Evolutionary conservation across 1,284 basidiomycete genomes (phyloP).

Genomic region (Exobasidium cylindrosporum): DNA sequence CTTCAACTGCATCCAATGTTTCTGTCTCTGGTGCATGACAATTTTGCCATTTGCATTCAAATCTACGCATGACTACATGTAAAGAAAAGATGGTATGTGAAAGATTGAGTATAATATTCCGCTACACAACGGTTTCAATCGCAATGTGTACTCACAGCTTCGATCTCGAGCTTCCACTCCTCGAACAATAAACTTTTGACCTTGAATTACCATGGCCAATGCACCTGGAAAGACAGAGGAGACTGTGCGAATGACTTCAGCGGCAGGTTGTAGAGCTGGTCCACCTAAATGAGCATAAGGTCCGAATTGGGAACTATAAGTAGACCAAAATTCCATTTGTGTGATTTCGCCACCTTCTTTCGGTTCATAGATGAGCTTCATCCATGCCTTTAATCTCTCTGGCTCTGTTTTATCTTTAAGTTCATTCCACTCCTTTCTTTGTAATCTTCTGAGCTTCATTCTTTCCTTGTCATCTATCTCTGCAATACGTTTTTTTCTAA

Average conservation of each 20-base stretch:
- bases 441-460: constrained; percentile 29
- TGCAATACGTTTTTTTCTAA: constrained; percentile 12
- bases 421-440: constrained; percentile 23
- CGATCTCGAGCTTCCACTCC: constrained; percentile 62
- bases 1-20: constrained; percentile 25
- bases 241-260: constrained; percentile 83
- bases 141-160: too few relatives aligned
- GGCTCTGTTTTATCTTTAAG: constrained; percentile 36
- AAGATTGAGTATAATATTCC: background rate
- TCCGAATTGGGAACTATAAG: constrained; percentile 69
- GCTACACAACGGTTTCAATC: constrained; percentile 5
- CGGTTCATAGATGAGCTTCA: constrained; percentile 72
- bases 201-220: constrained; percentile 74
- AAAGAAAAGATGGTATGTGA: too few relatives aligned
- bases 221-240: constrained; percentile 73
- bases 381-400: constrained; percentile 61
- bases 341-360: constrained; percentile 72
- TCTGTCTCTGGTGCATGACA: constrained; percentile 32
- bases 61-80: constrained; percentile 7
- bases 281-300: constrained; percentile 58
- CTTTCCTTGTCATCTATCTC: constrained; percentile 22
- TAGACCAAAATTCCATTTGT: constrained; percentile 83
- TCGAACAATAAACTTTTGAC: constrained; percentile 72
- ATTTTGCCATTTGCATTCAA: constrained; percentile 37
- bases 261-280: constrained; percentile 68